Evolutionary conservation across 352 stramenopile species (phyloP), one percentile per base, ranked within the genome.

Genomic region (Pythium insidiosum): DNA sequence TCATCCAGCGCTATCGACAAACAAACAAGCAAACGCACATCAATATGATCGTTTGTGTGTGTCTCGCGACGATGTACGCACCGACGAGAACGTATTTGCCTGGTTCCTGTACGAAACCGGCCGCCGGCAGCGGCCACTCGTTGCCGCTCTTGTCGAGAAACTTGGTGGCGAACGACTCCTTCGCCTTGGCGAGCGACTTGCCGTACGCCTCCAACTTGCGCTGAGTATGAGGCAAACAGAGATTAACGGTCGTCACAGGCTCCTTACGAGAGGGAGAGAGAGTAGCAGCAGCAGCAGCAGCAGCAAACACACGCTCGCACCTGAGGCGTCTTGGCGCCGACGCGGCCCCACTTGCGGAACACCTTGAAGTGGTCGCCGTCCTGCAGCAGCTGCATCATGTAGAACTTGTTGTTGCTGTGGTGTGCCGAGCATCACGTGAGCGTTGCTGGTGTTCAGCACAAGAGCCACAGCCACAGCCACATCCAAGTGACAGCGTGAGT

Each of bases 401-500:
- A 87, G 29, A 81, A 87, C 49, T 87, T 87, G 55, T 87, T 87
- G 67, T 81, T 84, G 2, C 73, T 85, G 31, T 2, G 28, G 25
- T 4, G 25, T 21, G 12, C 15, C 13, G 9, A 18, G 1, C 40
- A 25, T n/a, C n/a, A n/a, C n/a, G n/a, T n/a, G n/a, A n/a, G n/a
- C n/a, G n/a, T n/a, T n/a, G n/a, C n/a, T n/a, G n/a, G n/a, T n/a
- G n/a, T n/a, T n/a, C n/a, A n/a, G n/a, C n/a, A n/a, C n/a, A n/a
- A n/a, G n/a, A 25, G 6, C 9, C 51, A n/a, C 43, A 31, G n/a
- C 50, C 5, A 38, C 38, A 29, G 25, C 33, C 6, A 35, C 19
- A 39, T 3, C 22, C n/a, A 29, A 24, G 23, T 31, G 37, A 43
- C 12, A 24, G 11, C 37, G 9, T 43, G 19, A 21, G 22, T 2